Base-by-base conservation (phyloP, 345 rosid species). In the Corymbia maculata region DNA sequence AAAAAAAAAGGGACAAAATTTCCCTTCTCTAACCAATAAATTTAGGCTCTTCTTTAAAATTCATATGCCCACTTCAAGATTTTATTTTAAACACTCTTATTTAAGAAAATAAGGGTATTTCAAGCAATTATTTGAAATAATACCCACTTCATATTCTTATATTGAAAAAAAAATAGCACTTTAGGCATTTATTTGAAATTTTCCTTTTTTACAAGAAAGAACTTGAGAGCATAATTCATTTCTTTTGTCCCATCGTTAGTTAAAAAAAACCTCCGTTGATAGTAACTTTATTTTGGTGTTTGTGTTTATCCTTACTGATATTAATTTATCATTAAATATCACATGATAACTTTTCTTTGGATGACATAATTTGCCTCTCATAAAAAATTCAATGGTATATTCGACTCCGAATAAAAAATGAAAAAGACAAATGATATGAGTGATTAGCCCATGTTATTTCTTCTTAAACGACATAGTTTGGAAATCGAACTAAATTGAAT, bases 391-490 rank as follows among this genome's bases (percentile, higher is more conserved):
- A 22, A 55, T 55, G 61, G 1, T 22, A 55, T 21, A 55, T 55
- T 55, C 28, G 4, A 55, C 22, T 22, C 5, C 28, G 0, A 55
- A 55, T 9, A 22, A 22, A 1, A 26, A 55, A 55, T 13, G 24
- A 1, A 26, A 55, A 55, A 52, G 24, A 0, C 68, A 61, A 26
- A 61, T 11, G 15, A 64, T 13, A 2, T 2, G 30, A 64, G 9
- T n/a, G 2, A n/a, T 64, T 8, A 64, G 28, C 32, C 70, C 36
- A 0, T 61, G 16, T 61, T 13, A 6, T 28, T 28, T 28, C 1
- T 59, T 12, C 2, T 0, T 0, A 26, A 59, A 59, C 24, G 30
- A 59, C 4, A 59, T 0, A 0, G 66, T 4, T 59, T 59, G 7
- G 9, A 64, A 1, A 64, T 28, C 36, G 0, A 64, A 59, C 30